These are phyloP conservation scores for Petasospora rhodanensis DNA, from an alignment of 1,139 yeast species.

Conservation along the genomic window DNA sequence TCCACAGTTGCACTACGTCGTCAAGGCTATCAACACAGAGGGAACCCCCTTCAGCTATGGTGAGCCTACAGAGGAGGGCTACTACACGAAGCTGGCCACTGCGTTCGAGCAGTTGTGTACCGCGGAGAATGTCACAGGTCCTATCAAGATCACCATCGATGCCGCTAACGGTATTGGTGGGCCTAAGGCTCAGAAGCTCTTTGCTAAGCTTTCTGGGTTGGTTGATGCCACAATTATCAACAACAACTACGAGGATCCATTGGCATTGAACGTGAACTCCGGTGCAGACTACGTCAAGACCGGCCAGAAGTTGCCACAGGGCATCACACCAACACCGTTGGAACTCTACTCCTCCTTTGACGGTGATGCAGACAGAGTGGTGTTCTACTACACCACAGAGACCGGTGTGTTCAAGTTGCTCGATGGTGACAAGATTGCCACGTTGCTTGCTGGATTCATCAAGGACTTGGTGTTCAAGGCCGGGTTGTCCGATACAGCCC, in stretches of 20 bases:
- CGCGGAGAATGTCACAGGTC: constrained; percentile 32
- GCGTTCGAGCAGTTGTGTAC: constrained; percentile 39
- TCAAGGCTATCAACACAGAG: constrained; percentile 55
- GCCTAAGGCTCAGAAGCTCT: constrained; percentile 55
- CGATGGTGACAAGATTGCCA: constrained; percentile 94
- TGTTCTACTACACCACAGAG: constrained; percentile 65
- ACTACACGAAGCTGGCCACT: constrained; percentile 57
- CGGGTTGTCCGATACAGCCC: constrained; percentile 29
- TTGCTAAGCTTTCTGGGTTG: constrained; percentile 39
- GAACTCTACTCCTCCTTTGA: constrained; percentile 79
- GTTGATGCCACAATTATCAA: constrained; percentile 53
- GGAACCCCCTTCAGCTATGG: constrained; percentile 46
- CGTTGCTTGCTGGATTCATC: constrained; percentile 71
- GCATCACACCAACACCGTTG: constrained; percentile 32
- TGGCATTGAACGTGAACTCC: constrained; percentile 65
- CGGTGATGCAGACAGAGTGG: constrained; percentile 96
- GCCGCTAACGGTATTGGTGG: constrained; percentile 97
- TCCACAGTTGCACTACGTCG: constrained; percentile 90
- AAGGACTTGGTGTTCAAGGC: constrained; percentile 44
- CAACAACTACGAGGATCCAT: constrained; percentile 50
- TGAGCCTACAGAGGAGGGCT: constrained; percentile 60
- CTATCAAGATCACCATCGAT: constrained; percentile 60
- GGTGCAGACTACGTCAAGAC: constrained; percentile 98
- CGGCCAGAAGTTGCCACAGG: constrained; percentile 70
- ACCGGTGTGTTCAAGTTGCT: constrained; percentile 55